Conservation (phyloP, 192 early-diverging fungal species). For the Podila epigama region DNA sequence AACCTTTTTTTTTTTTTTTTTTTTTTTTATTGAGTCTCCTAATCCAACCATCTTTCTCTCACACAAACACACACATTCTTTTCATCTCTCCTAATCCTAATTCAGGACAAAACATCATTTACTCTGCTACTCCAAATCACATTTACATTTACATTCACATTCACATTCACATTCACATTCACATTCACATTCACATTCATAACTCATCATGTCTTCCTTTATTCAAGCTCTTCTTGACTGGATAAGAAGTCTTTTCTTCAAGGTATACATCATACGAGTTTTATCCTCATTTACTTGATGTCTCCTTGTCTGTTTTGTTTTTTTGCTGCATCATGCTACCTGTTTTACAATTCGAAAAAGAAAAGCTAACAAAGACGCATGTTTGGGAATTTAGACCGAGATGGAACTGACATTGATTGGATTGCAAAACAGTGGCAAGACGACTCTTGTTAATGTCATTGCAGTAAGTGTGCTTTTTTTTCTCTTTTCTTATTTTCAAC, state of each 20-base stretch:
- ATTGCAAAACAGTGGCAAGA: constrained; percentile 88
- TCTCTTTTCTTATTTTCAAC: neutral
- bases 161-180: neutral
- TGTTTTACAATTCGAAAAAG: no score
- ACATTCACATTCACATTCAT: neutral
- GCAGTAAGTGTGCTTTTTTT: constrained; percentile 63
- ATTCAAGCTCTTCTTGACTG: constrained; percentile 69
- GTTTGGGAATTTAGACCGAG: constrained; percentile 60
- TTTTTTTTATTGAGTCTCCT: neutral
- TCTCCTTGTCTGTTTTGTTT: no score
- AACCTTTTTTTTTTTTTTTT: neutral
- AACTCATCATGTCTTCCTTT: constrained; percentile 58
- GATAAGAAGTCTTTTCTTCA: constrained; percentile 82
- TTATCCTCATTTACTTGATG: no score
- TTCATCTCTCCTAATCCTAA: neutral
- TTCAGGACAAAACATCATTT: neutral
- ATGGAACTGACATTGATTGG: constrained; percentile 91
- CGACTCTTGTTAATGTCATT: constrained; percentile 86
- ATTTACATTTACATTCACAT: neutral
- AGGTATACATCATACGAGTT: no score
- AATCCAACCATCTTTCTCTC: neutral
- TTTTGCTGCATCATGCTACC: no score
- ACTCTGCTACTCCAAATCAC: neutral
- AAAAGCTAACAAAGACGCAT: no score
- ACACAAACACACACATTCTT: no score